A percentile compares a stretch with the other conserved stretches of the same genome.
Conservation (phyloP, 108 stramenopile genomes). For the Aurantiochytrium sp. region DNA sequence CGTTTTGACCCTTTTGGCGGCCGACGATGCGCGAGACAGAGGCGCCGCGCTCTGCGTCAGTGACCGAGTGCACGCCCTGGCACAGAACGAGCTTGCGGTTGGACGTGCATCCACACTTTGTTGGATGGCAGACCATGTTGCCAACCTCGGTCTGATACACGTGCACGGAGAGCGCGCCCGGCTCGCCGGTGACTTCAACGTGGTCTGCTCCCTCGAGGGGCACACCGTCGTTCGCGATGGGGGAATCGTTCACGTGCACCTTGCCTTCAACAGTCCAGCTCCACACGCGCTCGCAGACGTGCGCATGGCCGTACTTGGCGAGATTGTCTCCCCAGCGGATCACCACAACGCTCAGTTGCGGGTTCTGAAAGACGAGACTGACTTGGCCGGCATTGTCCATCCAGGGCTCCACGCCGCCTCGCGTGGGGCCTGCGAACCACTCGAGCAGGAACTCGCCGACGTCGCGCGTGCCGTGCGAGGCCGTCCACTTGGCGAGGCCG, state of each 20-base stretch:
- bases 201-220: neutral
- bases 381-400: neutral
- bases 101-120: neutral
- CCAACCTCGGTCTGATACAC: neutral
- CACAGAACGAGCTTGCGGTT: conserved; percentile 6
- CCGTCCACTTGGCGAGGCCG: too few relatives aligned
- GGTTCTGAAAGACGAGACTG: neutral
- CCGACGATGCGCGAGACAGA: neutral
- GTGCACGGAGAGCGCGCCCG: neutral
- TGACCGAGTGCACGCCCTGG: neutral
- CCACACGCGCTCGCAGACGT: neutral
- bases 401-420: neutral
- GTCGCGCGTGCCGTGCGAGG: neutral
- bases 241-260: neutral
- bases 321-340: neutral
- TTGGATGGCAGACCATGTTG: neutral
- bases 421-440: neutral
- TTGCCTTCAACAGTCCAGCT: neutral
- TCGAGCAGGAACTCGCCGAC: neutral
- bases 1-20: neutral
- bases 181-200: neutral
- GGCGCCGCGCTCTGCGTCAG: neutral
- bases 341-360: neutral
- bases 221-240: neutral
- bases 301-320: neutral